Evolutionary conservation across 208 protist genomes (phyloP), one percentile per base, ranked within the genome.

Genomic region (Leishmania gerbilli): DNA sequence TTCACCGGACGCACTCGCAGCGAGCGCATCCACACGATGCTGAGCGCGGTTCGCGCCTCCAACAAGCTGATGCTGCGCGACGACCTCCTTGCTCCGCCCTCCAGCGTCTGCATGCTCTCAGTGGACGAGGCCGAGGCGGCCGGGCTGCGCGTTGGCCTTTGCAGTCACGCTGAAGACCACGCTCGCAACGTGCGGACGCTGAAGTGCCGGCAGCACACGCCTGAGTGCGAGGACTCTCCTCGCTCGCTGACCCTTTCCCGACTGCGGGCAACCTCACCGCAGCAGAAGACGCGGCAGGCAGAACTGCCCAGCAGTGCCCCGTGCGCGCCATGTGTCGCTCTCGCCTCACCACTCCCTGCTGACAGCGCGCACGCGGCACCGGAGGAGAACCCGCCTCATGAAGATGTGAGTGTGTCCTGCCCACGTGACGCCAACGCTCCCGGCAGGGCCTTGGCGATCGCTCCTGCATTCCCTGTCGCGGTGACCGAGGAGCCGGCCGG

Each of bases 21-120:
- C 27, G 82, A 85, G 72, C 82, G 82, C 3, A 68, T 85, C 31
- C 72, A 82, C 42, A 60, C 77, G 3, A 77, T 79, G 40, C 71
- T 79, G 40, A 34, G 42, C 34, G 77, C 77, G 6, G 64, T 62
- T 8, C 77, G 82, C n/a, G 72, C 71, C 42, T 85, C 77, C 15
- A 74, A 60, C 51, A 85, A 79, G 74, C 47, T 81, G 53, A 21
- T 82, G 64, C 51, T 81, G 77, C 82, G 72, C 56, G 77, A 81
- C 62, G 82, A 82, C 72, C 76, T 81, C 15, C 77, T 77, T 3
- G 77, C 79, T 9, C 77, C 82, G 40, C 37, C 77, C 11, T 47
- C 77, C 53, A 75, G 21, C 47, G 65, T 37, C 37, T 81, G 58
- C 19, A 79, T 82, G 72, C 72, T 81, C 11, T 81, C 82, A 17